Conservation (phyloP, 1,284 basidiomycete genomes). For the Schizophyllum commune region DNA sequence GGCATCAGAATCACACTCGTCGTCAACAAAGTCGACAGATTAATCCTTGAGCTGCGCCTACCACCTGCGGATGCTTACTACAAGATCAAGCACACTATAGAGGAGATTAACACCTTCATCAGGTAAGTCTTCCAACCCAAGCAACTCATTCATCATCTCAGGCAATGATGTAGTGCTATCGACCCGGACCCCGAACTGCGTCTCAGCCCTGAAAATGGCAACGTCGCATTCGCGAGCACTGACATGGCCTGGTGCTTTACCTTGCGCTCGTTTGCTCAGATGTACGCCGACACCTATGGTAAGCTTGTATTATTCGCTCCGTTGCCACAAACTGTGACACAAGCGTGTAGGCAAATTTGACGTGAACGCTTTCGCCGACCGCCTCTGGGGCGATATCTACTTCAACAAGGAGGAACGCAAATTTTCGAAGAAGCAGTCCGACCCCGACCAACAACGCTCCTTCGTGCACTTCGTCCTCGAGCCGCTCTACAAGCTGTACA, state of each 20-base stretch:
- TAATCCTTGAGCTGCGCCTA: conserved; percentile 93
- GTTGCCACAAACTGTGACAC: neutral
- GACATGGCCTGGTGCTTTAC: conserved; percentile 99
- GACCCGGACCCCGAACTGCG: conserved; percentile 84
- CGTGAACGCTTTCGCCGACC: conserved; percentile 65
- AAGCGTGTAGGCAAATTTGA: conserved; percentile 47
- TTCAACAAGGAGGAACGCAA: conserved; percentile 80
- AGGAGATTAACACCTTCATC: conserved; percentile 96
- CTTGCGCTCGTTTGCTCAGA: conserved; percentile 86
- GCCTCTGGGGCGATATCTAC: conserved; percentile 99
- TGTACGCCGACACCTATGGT: conserved; percentile 94
- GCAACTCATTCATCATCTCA: neutral
- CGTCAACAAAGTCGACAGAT: conserved; percentile 96
- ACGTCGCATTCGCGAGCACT: conserved; percentile 95
- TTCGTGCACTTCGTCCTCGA: conserved; percentile 98
- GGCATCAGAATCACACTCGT: conserved; percentile 88
- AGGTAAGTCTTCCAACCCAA: conserved; percentile 40
- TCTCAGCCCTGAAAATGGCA: conserved; percentile 90
- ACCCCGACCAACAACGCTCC: conserved; percentile 76
- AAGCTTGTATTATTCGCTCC: conserved; percentile 13
- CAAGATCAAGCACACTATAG: conserved; percentile 98
- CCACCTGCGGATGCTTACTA: conserved; percentile 97
- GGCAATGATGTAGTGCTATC: conserved; percentile 50
- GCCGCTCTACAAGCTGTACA: conserved; percentile 97
- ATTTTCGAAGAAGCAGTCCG: conserved; percentile 80